Base-by-base conservation (phyloP, 140 eudicot species). In the Anethum foeniculum region DNA sequence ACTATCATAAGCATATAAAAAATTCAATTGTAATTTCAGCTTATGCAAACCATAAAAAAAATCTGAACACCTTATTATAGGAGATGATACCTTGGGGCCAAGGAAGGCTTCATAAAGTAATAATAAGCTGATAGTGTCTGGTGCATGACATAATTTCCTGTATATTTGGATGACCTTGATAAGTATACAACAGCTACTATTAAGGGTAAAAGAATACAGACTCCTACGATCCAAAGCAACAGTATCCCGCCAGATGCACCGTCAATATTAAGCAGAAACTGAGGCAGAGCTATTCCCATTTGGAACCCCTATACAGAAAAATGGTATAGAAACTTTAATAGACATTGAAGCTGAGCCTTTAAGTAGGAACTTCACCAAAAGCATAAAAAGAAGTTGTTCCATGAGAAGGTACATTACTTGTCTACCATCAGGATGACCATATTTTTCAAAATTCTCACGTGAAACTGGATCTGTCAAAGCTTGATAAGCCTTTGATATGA, bases 361-460 rank as follows among this genome's bases (percentile, higher is more conserved):
- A 75, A 27, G n/a, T 28, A 25, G 9, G 34, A 7, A 49, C 36
- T 30, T 47, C 18, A 28, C 43, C 43, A 75, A 27, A 14, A 10
- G 49, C 36, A 74, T 74, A 74, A 47, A 74, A 47, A 27, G 64
- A 23, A 34, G 32, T 25, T 16, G 36, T 25, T 25, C 78, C 21
- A 46, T 44, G 25, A 44, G n/a, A 74, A 43, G 19, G 62, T 52
- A 38, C 14, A 75, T 38, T 91, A 94, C 98, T 94, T 94, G 97
- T 79, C 97, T 83, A 79, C 98, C 98, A 92, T 94, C 98, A 13
- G 98, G 98, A 87, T 94, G 98, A 78, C 98, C 98, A 83, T 94
- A 94, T 79, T 94, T 94, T 85, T 90, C 93, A 85, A 85, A 94
- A 81, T 94, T 94, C 83, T 92, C 97, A 69, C 98, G 97, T 48